Evolutionary conservation across 371 early-diverging fungal genomes (phyloP), one percentile per base, ranked within the genome.

Genomic region (Actinomortierella wolfii): DNA sequence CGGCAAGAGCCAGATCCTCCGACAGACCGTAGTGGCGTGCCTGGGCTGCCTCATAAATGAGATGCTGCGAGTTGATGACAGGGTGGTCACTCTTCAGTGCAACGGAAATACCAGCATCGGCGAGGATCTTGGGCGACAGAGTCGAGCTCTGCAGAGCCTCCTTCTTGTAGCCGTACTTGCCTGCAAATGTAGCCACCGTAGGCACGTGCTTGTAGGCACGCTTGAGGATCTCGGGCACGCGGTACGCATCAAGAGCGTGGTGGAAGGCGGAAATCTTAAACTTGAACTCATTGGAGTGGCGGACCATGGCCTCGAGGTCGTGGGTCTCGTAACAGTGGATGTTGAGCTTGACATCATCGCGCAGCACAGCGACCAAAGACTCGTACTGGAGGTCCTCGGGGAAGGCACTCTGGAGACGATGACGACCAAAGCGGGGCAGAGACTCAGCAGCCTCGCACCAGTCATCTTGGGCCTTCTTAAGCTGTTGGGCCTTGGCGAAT

Each of bases 31-130:
- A 92, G 67, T 92, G 88, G 57, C 80, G 87, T 2, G 89, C 89
- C 56, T 90, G 89, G 34, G 89, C 88, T 14, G 93, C 91, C 69
- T 94, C 92, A 65, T 84, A 89, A 26, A 89, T 68, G 11, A 94
- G 78, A 61, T 88, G 81, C 74, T 90, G 84, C 76, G 92, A 79
- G 78, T 91, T 91, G 60, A 85, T 69, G 9, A 93, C 90, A 13
- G 93, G 92, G 68, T 94, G 94, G 62, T 94, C 93, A 47, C 83
- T 83, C 80, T 93, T 94, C 68, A 88, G 86, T 6, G 92, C 89
- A 24, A 94, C 90, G 23, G 88, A 78, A 54, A 92, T 91, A 18
- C 90, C 89, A 17, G 89, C 89, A 14, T 86, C 78, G 15, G 83
- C 68, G 41, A 94, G 66, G 34, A 90, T 87, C 54, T 83, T 79